phyloP scores from a whole-genome alignment of 208 protist species.

The Wallacemonas rigidus region DNA sequence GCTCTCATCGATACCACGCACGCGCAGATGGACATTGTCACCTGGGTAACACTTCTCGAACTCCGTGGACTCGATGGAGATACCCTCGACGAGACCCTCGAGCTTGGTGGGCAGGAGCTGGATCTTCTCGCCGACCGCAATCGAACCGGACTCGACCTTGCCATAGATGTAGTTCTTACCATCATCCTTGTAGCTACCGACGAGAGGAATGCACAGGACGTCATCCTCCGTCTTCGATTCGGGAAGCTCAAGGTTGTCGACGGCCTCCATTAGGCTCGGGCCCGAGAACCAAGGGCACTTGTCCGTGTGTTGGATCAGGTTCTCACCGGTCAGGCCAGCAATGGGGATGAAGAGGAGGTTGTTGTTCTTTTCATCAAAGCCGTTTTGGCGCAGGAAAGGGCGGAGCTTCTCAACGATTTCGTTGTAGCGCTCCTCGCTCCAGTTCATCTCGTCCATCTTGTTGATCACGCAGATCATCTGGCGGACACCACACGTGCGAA shows the following conservation, averaged over 20 bases:
- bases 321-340: slow-evolving; percentile 94
- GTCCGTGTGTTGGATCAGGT: slow-evolving; percentile 89
- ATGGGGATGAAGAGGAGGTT: slow-evolving; percentile 97
- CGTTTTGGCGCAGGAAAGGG: slow-evolving; percentile 95
- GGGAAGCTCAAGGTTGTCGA: slow-evolving; percentile 88
- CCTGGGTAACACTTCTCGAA: slow-evolving; percentile 90
- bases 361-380: slow-evolving; percentile 89
- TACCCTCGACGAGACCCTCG: slow-evolving; percentile 84
- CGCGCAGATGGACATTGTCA: slow-evolving; percentile 92
- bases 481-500: slow-evolving; percentile 98
- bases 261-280: slow-evolving; percentile 89
- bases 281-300: slow-evolving; percentile 93
- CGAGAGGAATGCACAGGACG: slow-evolving; percentile 93
- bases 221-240: slow-evolving; percentile 80
- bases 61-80: slow-evolving; percentile 89
- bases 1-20: slow-evolving; percentile 89
- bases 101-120: slow-evolving; percentile 80
- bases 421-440: slow-evolving; percentile 95
- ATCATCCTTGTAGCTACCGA: slow-evolving; percentile 96
- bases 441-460: slow-evolving; percentile 99
- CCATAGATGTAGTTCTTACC: slow-evolving; percentile 93
- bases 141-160: slow-evolving; percentile 94
- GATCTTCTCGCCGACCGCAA: slow-evolving; percentile 88
- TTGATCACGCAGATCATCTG: slow-evolving; percentile 98
- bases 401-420: slow-evolving; percentile 94